These are phyloP conservation scores for Microsporum canis DNA, from an alignment of 2,329 filamentous ascomycete genomes.

Conservation along the genomic window DNA sequence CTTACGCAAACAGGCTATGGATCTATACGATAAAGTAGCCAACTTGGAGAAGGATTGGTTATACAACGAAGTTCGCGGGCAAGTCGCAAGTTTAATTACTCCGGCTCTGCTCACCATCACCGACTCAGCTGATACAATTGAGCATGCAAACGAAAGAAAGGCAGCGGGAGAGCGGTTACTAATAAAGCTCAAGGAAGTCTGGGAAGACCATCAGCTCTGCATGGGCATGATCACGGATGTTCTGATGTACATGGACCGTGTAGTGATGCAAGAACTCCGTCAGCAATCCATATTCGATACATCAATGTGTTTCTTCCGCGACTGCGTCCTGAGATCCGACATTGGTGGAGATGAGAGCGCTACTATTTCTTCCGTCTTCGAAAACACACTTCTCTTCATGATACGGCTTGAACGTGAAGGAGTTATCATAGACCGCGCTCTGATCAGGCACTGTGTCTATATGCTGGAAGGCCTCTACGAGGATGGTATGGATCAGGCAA, in stretches of 20 bases:
- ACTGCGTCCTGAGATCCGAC: conserved; percentile 61
- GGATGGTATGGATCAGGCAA: conserved; percentile 62
- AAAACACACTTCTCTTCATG: conserved; percentile 75
- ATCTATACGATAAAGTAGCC: conserved; percentile 70
- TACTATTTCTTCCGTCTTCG: conserved; percentile 62
- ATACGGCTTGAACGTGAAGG: conserved; percentile 86
- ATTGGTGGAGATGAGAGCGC: conserved; percentile 26
- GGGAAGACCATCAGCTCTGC: conserved; percentile 79
- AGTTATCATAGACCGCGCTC: conserved; percentile 70
- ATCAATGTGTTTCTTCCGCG: conserved; percentile 78
- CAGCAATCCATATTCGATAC: conserved; percentile 70
- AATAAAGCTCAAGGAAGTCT: conserved; percentile 60
- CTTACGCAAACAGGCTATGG: conserved; percentile 69
- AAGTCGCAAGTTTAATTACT: conserved; percentile 60
- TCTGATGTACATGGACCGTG: conserved; percentile 92
- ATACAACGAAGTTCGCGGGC: conserved; percentile 56
- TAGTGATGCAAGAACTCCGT: conserved; percentile 62
- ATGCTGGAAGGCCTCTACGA: conserved; percentile 90
- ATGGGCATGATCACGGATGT: conserved; percentile 98
- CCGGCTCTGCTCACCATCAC: conserved; percentile 52
- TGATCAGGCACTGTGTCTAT: conserved; percentile 71
- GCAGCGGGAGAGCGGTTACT: conserved; percentile 75
- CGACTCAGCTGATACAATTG: conserved; percentile 38
- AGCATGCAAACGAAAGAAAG: conserved; percentile 62
- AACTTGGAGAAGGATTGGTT: conserved; percentile 77